A percentile compares a stretch with the other conserved stretches of the same genome.
Evolutionary conservation across 805 yeast genomes (phyloP).

Genomic region (Kodamaea kakaduensis): DNA sequence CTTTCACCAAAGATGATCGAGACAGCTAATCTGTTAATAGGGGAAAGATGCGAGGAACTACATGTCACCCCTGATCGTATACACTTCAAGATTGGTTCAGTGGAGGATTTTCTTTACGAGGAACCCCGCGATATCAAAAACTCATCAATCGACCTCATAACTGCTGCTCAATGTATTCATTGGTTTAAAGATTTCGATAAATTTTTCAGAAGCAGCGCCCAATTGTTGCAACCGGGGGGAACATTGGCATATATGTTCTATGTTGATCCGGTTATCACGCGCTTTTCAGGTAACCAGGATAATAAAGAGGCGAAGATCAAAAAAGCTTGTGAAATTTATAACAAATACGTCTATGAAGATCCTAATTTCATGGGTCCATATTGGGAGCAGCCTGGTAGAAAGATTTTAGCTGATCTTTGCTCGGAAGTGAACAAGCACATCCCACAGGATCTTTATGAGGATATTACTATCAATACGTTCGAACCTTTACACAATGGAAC

Average conservation of each 20-base stretch:
- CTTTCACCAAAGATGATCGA: slow-evolving; percentile 45
- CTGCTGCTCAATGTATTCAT: slow-evolving; percentile 42
- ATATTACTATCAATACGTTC: slow-evolving; percentile 29
- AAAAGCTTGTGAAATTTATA: slow-evolving; percentile 27
- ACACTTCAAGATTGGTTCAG: slow-evolving; percentile 29
- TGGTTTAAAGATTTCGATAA: slow-evolving; percentile 37
- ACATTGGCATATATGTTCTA: slow-evolving; percentile 41
- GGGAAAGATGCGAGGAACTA: slow-evolving; percentile 10
- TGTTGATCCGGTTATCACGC: slow-evolving; percentile 36
- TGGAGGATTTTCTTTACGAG: slow-evolving; percentile 20
- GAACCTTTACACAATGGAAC: slow-evolving; percentile 15
- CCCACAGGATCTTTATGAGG: slow-evolving; percentile 40
- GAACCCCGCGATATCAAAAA: slow-evolving; percentile 13
- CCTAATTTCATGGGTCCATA: slow-evolving; percentile 53
- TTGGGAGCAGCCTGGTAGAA: slow-evolving; percentile 87
- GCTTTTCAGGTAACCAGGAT: slow-evolving; percentile 17
- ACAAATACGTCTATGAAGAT: slow-evolving; percentile 39
- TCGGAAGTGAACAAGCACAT: slow-evolving; percentile 38
- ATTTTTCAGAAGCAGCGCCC: slow-evolving; percentile 28
- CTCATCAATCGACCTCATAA: slow-evolving; percentile 31
- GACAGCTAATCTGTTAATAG: slow-evolving; percentile 33
- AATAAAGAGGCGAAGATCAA: slow-evolving; percentile 13
- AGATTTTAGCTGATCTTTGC: slow-evolving; percentile 44
- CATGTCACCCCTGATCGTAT: slow-evolving; percentile 20
- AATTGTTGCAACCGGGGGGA: slow-evolving; percentile 39